Conservation (phyloP, 257 asterid genomes). For the Lycium barbarum region DNA sequence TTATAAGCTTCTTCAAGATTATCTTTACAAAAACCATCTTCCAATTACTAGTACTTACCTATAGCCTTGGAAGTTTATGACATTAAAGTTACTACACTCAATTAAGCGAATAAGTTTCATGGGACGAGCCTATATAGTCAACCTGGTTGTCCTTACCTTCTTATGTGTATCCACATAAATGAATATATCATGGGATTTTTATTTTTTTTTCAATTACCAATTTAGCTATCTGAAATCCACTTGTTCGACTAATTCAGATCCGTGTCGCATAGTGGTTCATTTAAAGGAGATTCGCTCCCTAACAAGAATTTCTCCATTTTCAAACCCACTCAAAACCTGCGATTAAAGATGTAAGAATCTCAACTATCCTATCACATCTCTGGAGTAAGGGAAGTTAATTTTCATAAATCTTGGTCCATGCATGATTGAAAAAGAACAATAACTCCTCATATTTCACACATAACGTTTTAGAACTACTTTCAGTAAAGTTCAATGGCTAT, state of each 20-base stretch:
- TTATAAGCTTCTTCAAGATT: background rate
- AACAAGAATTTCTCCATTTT: no score
- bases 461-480: background rate
- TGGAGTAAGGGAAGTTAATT: background rate
- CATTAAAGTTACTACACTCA: background rate
- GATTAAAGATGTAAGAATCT: background rate
- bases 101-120: background rate
- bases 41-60: no score
- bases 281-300: background rate
- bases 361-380: background rate
- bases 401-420: background rate
- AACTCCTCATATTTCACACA: background rate
- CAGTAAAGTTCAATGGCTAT: background rate
- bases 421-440: background rate
- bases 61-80: background rate
- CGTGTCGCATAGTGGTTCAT: no score
- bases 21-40: background rate
- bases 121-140: background rate
- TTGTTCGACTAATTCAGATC: no score
- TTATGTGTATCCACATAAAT: background rate
- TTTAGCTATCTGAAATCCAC: no score
- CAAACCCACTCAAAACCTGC: no score
- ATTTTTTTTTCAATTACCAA: no score
- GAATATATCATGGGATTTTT: background rate
- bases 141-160: background rate